Evolutionary conservation across 352 stramenopile genomes (phyloP).

Genomic region (Elongisporangium anandrum): DNA sequence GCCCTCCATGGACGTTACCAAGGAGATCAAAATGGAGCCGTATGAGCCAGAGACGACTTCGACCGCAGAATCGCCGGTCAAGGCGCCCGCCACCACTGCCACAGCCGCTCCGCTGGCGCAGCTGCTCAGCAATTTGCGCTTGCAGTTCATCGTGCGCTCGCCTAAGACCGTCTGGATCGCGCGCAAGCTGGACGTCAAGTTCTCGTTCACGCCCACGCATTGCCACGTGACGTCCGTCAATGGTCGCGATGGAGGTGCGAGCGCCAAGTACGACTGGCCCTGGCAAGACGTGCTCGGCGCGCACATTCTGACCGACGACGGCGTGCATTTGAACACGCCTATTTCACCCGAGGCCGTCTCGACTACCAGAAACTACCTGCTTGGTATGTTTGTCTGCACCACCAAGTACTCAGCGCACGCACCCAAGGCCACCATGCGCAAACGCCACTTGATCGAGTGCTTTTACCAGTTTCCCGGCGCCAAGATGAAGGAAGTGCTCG

Average conservation of each 20-base stretch:
- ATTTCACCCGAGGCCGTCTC: constrained; percentile 8
- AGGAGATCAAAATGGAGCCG: neutral
- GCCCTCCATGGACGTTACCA: neutral
- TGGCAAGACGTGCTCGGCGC: constrained; percentile 53
- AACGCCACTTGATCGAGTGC: constrained; percentile 31
- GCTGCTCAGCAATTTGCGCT: neutral
- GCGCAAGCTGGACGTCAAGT: neutral
- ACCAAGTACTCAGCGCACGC: constrained; percentile 17
- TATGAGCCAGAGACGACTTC: neutral
- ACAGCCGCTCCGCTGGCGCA: neutral
- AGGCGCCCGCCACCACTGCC: neutral
- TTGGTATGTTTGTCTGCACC: constrained; percentile 43
- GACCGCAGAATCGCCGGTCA: neutral
- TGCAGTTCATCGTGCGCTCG: neutral
- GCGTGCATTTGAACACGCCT: constrained; percentile 24
- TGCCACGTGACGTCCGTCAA: neutral
- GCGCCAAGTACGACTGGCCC: constrained; percentile 10
- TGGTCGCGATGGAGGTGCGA: neutral
- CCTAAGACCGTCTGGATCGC: neutral
- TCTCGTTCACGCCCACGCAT: neutral
- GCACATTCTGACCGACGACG: constrained; percentile 41
- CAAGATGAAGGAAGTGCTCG: constrained; percentile 28
- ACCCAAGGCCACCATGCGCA: constrained; percentile 22
- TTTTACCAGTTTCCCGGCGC: constrained; percentile 42
- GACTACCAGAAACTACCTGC: constrained; percentile 21